These are phyloP conservation scores for Aspergillus terreus DNA, from an alignment of 2,329 filamentous ascomycete species.

Conservation along the genomic window DNA sequence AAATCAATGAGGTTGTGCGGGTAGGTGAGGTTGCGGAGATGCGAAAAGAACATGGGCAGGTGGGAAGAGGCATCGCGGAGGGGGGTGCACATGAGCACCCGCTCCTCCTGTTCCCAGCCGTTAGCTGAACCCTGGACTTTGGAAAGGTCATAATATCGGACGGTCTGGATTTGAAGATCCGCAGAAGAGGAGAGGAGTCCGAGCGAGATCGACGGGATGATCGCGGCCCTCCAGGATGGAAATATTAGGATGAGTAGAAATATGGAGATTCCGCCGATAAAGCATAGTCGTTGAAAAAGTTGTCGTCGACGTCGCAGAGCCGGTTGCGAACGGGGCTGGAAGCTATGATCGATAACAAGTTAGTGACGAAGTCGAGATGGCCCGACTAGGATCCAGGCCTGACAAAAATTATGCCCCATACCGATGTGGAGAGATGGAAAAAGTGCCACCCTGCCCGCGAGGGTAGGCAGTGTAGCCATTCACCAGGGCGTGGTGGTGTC, in stretches of 20 bases:
- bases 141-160: slow-evolving; percentile 93
- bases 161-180: slow-evolving; percentile 81
- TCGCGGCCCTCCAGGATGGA: slow-evolving; percentile 64
- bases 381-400: background rate
- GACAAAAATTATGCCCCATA: slow-evolving; percentile 31
- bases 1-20: slow-evolving; percentile 95
- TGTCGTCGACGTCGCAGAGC: slow-evolving; percentile 70
- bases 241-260: slow-evolving; percentile 68
- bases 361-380: background rate
- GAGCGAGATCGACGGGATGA: slow-evolving; percentile 62
- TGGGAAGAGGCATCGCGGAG: slow-evolving; percentile 89
- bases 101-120: slow-evolving; percentile 94
- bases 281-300: slow-evolving; percentile 65
- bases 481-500: slow-evolving; percentile 81
- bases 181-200: slow-evolving; percentile 65
- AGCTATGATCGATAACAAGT: slow-evolving; percentile 52
- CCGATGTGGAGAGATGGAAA: slow-evolving; percentile 87
- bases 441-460: slow-evolving; percentile 63
- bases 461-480: slow-evolving; percentile 73
- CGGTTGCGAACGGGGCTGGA: slow-evolving; percentile 76
- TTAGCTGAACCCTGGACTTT: slow-evolving; percentile 86
- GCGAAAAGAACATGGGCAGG: slow-evolving; percentile 97
- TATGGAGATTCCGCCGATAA: slow-evolving; percentile 53
- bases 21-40: slow-evolving; percentile 93
- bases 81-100: slow-evolving; percentile 90